Conservation (phyloP, 179 eudicot genomes). For the Carnegiea gigantea region DNA sequence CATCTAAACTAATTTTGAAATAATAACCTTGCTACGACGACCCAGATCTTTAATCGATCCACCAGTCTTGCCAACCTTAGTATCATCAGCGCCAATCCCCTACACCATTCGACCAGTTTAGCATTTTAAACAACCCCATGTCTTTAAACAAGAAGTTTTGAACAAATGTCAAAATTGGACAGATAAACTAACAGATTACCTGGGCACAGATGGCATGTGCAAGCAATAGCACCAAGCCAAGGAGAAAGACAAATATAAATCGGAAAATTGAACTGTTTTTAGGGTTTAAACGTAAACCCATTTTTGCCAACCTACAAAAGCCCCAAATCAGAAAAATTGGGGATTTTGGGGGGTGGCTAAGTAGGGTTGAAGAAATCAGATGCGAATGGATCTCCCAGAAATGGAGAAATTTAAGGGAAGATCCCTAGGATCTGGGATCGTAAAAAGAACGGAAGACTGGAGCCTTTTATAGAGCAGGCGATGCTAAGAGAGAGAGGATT, state of each 20-base stretch:
- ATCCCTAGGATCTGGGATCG: too few relatives aligned
- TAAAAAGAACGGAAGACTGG: neutral
- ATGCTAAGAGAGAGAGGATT: neutral
- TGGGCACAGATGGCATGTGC: slow-evolving; percentile 34
- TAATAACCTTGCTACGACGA: slow-evolving; percentile 66
- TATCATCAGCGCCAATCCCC: slow-evolving; percentile 46
- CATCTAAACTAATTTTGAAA: neutral
- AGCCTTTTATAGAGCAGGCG: too few relatives aligned
- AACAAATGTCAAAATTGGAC: neutral
- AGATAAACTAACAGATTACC: slow-evolving; percentile 21
- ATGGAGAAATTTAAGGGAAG: neutral
- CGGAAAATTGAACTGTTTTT: slow-evolving; percentile 12
- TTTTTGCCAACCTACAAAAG: slow-evolving; percentile 2
- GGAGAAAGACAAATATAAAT: neutral
- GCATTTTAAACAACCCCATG: neutral
- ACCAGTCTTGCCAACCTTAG: slow-evolving; percentile 25
- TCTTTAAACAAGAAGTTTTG: neutral
- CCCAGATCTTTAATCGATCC: slow-evolving; percentile 58
- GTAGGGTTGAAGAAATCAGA: neutral
- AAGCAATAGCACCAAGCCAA: slow-evolving; percentile 15
- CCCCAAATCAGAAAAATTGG: neutral
- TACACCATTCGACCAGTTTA: slow-evolving; percentile 15
- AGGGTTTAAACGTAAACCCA: slow-evolving; percentile 31
- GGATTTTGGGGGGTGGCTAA: too few relatives aligned
- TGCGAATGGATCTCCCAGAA: slow-evolving; percentile 4